Conservation (phyloP, 164 flowering plant genomes). For the Annona squamosa region DNA sequence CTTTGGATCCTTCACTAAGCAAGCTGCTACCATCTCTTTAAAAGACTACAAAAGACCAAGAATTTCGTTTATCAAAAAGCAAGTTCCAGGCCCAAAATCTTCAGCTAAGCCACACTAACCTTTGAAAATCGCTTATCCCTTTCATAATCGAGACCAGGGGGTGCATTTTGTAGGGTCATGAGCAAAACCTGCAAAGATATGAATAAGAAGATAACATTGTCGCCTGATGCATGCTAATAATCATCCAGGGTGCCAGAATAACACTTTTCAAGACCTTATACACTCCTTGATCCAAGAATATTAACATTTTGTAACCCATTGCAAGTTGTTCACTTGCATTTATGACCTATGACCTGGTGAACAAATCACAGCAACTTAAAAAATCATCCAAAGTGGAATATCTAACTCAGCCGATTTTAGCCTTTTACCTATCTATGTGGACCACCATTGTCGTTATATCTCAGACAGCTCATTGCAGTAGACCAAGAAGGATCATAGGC, state of each 20-base stretch:
- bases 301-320: not conserved
- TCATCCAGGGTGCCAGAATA: not conserved
- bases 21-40: conserved; percentile 81
- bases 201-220: conserved; percentile 62
- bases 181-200: conserved; percentile 60
- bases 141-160: conserved; percentile 97
- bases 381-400: not conserved
- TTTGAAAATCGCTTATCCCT: conserved; percentile 87
- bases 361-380: not conserved
- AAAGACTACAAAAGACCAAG: conserved; percentile 39
- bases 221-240: not conserved
- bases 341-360: not conserved
- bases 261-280: not conserved
- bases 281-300: not conserved
- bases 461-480: not conserved
- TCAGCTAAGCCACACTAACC: conserved; percentile 33
- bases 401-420: not conserved
- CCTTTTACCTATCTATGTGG: not conserved
- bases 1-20: conserved; percentile 96
- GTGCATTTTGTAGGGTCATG: conserved; percentile 98
- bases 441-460: not conserved
- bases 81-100: not conserved
- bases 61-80: conserved; percentile 8
- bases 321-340: not conserved
- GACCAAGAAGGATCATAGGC: not conserved